Evolutionary conservation across 1,139 yeast genomes (phyloP), one percentile per base, ranked within the genome.

Genomic region (Geotrichum candidum): DNA sequence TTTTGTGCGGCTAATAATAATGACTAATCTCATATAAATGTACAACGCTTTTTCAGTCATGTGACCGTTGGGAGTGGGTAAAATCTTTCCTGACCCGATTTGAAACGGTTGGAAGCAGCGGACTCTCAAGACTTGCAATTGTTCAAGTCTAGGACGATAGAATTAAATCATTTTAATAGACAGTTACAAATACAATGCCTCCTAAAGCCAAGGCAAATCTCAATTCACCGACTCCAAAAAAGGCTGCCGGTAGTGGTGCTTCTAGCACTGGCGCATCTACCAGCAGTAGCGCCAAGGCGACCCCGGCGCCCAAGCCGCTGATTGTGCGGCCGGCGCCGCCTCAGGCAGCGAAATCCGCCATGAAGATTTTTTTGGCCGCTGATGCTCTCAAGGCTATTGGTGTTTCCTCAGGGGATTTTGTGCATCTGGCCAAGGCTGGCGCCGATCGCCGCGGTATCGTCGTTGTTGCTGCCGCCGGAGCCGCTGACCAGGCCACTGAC

Each of bases 321-420:
- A 69, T 68, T 63, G 66, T 68, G 11, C 58, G 71, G 10, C 68
- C 71, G 0, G 61, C 67, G 2, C 58, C 55, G 2, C 61, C 64
- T 5, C 56, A 53, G 6, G 22, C 61, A 83, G 78, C 41, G 35
- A 55, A 55, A 23, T 54, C 55, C 1, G n/a, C 56, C 7, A 25
- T 62, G 22, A 59, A 60, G 18, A 46, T 62, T 4, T 57, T 57
- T 41, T 61, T 54, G n/a, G 51, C 61, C 25, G n/a, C 22, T 3
- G 64, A 62, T 6, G 55, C 62, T 3, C 45, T 51, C n/a, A 55
- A 53, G 38, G 25, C 41, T n/a, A 50, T 54, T 35, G 61, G 59
- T 7, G 23, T 62, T 7, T 51, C 62, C 6, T 13, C 53, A 3
- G 61, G 62, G 2, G 62, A 59, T 23, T 46, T 62, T 11, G 56